Conservation (phyloP, 345 rosid genomes). For the Erucastrum elatum region DNA sequence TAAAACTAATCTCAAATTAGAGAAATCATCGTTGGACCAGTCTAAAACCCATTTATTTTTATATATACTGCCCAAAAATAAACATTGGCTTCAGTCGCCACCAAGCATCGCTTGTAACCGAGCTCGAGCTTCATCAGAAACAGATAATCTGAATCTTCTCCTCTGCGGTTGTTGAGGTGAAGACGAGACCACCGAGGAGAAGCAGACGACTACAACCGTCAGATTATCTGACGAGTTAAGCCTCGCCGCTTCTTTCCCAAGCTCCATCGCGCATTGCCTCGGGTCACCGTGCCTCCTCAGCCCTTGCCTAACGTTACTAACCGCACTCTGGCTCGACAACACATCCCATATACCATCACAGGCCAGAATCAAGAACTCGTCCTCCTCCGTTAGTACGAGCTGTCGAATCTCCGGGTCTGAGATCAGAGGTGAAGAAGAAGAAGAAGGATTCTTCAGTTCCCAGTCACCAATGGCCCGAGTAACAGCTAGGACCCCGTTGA, state of each 20-base stretch:
- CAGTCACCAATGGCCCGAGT: conserved; percentile 82
- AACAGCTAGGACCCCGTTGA: conserved; percentile 59
- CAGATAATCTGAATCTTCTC: conserved; percentile 54
- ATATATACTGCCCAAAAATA: conserved; percentile 5
- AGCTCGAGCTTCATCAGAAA: conserved; percentile 59
- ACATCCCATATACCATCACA: conserved; percentile 92
- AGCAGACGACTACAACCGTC: conserved; percentile 69
- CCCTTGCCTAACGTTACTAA: conserved; percentile 65
- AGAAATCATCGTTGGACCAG: conserved; percentile 16
- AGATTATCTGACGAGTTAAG: conserved; percentile 64
- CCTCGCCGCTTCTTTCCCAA: conserved; percentile 72
- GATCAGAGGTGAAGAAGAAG: conserved; percentile 59
- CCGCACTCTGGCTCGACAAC: conserved; percentile 73
- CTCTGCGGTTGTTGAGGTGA: conserved; percentile 47
- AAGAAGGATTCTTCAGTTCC: conserved; percentile 56
- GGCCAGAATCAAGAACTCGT: conserved; percentile 75
- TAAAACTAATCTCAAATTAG: conserved; percentile 21
- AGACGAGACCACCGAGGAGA: conserved; percentile 63
- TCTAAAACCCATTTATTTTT: conserved; percentile 4
- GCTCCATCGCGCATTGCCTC: conserved; percentile 59
- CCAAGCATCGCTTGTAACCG: conserved; percentile 40
- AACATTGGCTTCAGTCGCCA: conserved; percentile 9
- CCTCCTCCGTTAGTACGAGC: conserved; percentile 58
- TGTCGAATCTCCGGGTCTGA: conserved; percentile 79
- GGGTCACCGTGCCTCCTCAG: conserved; percentile 80